A percentile compares a stretch with the other conserved stretches of the same genome.
phyloP scores from a whole-genome alignment of 495 filamentous ascomycete genomes.

The Aspergillus cristatus region DNA sequence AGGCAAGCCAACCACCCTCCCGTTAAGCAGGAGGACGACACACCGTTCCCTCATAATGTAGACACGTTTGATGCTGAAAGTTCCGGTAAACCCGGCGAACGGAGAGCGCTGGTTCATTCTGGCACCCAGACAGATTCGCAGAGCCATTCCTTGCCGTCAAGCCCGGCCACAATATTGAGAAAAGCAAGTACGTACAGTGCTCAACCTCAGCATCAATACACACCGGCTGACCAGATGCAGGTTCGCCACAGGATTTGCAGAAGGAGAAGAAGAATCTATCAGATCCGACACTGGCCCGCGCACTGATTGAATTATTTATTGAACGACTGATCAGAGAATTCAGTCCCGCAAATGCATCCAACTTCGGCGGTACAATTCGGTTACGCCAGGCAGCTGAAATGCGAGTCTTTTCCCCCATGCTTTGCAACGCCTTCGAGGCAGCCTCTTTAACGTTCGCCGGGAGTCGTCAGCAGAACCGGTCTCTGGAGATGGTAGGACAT shows the following conservation, averaged over 20 bases:
- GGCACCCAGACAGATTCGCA: no score
- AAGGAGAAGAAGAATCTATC: constrained; percentile 5
- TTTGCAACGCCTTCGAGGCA: constrained; percentile 16
- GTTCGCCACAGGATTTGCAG: neutral
- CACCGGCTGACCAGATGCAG: no score
- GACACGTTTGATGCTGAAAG: no score
- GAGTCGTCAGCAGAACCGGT: constrained; percentile 9
- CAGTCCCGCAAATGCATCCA: constrained; percentile 9
- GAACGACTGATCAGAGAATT: constrained; percentile 16
- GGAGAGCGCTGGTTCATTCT: no score
- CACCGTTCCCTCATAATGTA: no score
- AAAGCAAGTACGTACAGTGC: no score
- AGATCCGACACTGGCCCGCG: constrained; percentile 6
- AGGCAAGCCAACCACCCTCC: constrained; percentile 9
- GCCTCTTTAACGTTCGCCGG: constrained; percentile 17
- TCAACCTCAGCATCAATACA: no score
- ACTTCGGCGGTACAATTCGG: constrained; percentile 11
- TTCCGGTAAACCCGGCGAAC: no score
- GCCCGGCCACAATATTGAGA: no score
- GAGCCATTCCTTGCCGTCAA: no score
- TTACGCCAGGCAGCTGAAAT: constrained; percentile 14
- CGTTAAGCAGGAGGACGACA: constrained; percentile 12
- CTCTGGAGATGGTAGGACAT: constrained; percentile 14
- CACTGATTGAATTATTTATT: constrained; percentile 13
- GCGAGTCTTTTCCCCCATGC: constrained; percentile 16